phyloP scores from a whole-genome alignment of 441 rosid genomes.

The Raphanus hybrid region DNA sequence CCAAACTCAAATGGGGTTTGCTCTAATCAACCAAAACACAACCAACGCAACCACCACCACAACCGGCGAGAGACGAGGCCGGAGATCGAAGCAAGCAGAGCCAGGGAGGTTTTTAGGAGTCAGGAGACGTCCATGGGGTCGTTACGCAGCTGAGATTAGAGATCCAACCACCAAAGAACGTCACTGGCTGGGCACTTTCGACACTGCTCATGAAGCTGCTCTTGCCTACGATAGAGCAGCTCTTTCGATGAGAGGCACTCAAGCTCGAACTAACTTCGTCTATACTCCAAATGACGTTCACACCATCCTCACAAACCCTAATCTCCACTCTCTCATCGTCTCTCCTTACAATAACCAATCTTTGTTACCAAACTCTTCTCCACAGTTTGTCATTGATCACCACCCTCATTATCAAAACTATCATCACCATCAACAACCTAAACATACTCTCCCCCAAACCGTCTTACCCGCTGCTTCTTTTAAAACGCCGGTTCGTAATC shows the following conservation, averaged over 20 bases:
- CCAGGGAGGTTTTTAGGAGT: slow-evolving; percentile 92
- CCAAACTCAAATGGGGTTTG: slow-evolving; percentile 55
- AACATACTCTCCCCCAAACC: slow-evolving; percentile 33
- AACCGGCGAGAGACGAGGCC: slow-evolving; percentile 63
- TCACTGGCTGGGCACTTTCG: slow-evolving; percentile 93
- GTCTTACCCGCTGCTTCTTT: slow-evolving; percentile 33
- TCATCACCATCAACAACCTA: slow-evolving; percentile 18
- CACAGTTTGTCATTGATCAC: slow-evolving; percentile 46
- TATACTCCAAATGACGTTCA: slow-evolving; percentile 53
- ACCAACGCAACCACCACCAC: slow-evolving; percentile 38
- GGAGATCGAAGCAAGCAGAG: slow-evolving; percentile 83
- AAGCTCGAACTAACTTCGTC: slow-evolving; percentile 81
- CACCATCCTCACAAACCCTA: slow-evolving; percentile 48
- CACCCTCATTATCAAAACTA: slow-evolving; percentile 47
- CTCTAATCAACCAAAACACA: slow-evolving; percentile 63
- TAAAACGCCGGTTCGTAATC: slow-evolving; percentile 36
- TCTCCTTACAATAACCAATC: slow-evolving; percentile 58
- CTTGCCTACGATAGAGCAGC: slow-evolving; percentile 93
- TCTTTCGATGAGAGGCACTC: slow-evolving; percentile 82
- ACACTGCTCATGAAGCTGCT: slow-evolving; percentile 92
- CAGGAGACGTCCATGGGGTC: slow-evolving; percentile 90
- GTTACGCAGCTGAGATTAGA: slow-evolving; percentile 90
- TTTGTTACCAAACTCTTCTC: slow-evolving; percentile 46
- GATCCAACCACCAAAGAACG: slow-evolving; percentile 92
- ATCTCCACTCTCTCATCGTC: slow-evolving; percentile 48